A percentile compares a stretch with the other conserved stretches of the same genome.
Evolutionary conservation across 116 monocot genomes (phyloP).

Genomic region (Cymodocea nodosa): DNA sequence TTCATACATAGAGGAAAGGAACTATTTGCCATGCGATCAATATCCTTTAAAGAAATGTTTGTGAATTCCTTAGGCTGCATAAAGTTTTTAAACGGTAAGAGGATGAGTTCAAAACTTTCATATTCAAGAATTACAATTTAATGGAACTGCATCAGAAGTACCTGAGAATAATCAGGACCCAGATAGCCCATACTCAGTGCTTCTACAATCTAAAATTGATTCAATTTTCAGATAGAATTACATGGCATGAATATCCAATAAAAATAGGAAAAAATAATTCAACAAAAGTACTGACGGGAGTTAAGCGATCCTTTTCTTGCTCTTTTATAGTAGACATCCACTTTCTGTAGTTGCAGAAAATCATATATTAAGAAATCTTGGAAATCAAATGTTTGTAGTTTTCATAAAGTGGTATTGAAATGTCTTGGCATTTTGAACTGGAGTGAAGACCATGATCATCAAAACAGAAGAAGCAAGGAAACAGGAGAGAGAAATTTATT

Average conservation of each 20-base stretch:
- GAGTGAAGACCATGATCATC: no score
- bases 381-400: neutral
- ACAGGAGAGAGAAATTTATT: no score
- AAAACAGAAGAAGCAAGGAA: no score
- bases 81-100: constrained; percentile 7
- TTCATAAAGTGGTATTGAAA: no score
- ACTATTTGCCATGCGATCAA: constrained; percentile 57
- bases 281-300: constrained; percentile 54
- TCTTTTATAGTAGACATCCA: constrained; percentile 74
- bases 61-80: constrained; percentile 55
- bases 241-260: neutral
- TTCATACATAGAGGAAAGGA: constrained; percentile 98
- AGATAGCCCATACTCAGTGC: constrained; percentile 69
- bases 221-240: neutral
- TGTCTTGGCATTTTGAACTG: no score
- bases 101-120: neutral
- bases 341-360: constrained; percentile 38
- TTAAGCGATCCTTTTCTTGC: constrained; percentile 76
- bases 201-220: constrained; percentile 67
- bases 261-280: neutral
- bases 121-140: neutral
- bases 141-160: constrained; percentile 9
- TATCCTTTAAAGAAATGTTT: constrained; percentile 75
- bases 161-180: constrained; percentile 98
- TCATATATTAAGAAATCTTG: neutral